Conservation (phyloP, 148 eudicot species). For the Amaranthus palmeri region DNA sequence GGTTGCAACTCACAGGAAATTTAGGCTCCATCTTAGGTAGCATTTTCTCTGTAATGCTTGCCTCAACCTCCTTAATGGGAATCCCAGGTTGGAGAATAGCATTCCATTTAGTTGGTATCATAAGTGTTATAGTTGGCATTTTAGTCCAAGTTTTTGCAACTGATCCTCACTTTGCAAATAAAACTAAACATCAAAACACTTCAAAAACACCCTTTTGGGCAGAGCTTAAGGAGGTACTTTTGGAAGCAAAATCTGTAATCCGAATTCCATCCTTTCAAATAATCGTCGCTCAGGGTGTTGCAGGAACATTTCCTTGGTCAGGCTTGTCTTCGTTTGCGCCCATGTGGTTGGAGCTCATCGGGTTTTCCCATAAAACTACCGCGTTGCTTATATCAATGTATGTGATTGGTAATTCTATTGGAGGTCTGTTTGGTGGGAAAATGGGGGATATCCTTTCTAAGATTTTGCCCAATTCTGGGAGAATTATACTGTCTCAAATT, state of each 20-base stretch:
- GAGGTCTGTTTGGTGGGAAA: slow-evolving; percentile 77
- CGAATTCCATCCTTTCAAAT: slow-evolving; percentile 72
- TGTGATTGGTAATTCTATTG: slow-evolving; percentile 54
- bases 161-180: slow-evolving; percentile 52
- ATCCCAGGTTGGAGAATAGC: slow-evolving; percentile 85
- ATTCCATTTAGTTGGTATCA: slow-evolving; percentile 65
- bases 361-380: slow-evolving; percentile 72
- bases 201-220: slow-evolving; percentile 34
- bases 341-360: slow-evolving; percentile 92
- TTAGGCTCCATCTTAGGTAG: slow-evolving; percentile 86
- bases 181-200: slow-evolving; percentile 11
- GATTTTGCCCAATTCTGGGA: slow-evolving; percentile 58
- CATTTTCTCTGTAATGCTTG: slow-evolving; percentile 51
- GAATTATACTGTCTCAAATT: slow-evolving; percentile 77
- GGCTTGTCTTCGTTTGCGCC: slow-evolving; percentile 65
- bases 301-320: slow-evolving; percentile 86
- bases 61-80: slow-evolving; percentile 63
- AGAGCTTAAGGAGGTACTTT: slow-evolving; percentile 46
- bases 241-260: slow-evolving; percentile 63
- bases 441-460: slow-evolving; percentile 71
- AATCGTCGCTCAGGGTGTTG: slow-evolving; percentile 79
- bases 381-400: slow-evolving; percentile 64
- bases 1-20: slow-evolving; percentile 65
- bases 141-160: slow-evolving; percentile 61
- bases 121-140: slow-evolving; percentile 70